phyloP scores from a whole-genome alignment of 2,329 filamentous ascomycete species.

The Incumbomyces lentus region DNA sequence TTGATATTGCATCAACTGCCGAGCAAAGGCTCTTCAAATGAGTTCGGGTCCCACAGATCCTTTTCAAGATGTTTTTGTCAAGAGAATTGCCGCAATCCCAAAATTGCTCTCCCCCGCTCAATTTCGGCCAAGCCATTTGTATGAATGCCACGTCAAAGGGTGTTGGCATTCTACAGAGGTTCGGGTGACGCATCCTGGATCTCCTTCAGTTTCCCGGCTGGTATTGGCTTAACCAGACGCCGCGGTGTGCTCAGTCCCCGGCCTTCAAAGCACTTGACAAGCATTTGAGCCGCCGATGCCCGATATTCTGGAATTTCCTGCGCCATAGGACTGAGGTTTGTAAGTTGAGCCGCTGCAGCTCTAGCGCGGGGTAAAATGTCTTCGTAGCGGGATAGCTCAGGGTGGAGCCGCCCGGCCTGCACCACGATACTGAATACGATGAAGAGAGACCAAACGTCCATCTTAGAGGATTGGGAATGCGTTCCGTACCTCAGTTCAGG shows the following conservation, averaged over 20 bases:
- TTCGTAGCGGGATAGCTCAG: no score
- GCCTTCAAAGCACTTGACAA: slow-evolving; percentile 15
- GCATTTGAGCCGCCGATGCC: slow-evolving; percentile 23
- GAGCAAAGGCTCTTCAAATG: no score
- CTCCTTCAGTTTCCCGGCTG: background rate
- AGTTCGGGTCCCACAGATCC: no score
- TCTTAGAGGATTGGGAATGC: slow-evolving; percentile 16
- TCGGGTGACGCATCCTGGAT: no score
- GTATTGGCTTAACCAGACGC: slow-evolving; percentile 4
- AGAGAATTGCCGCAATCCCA: no score
- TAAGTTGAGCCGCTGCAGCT: slow-evolving; percentile 1
- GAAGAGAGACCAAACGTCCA: slow-evolving; percentile 20
- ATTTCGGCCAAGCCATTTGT: no score
- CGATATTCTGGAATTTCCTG: slow-evolving; percentile 13
- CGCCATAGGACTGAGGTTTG: slow-evolving; percentile 16
- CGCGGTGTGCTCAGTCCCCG: slow-evolving; percentile 14
- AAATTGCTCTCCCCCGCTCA: no score
- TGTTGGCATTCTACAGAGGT: no score
- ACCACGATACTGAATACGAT: background rate
- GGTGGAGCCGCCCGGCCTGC: background rate
- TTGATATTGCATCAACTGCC: no score
- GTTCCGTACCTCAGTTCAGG: slow-evolving; percentile 11
- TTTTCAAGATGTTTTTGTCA: no score
- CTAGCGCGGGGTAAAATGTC: no score
- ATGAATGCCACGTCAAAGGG: no score